Conservation (phyloP, 1,284 basidiomycete genomes). For the Marasmius fiardii region DNA sequence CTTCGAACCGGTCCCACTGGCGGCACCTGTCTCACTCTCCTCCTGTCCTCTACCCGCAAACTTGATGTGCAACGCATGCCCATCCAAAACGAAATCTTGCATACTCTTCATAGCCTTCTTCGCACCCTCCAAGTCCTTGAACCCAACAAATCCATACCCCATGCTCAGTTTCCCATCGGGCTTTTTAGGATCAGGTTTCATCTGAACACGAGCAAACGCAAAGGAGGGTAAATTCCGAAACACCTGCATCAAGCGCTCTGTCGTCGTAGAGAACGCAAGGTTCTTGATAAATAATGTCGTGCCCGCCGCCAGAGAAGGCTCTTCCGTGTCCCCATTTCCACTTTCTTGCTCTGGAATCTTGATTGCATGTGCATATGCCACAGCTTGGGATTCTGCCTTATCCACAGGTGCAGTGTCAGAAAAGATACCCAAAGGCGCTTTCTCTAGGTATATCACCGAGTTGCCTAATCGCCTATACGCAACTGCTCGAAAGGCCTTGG, state of each 20-base stretch:
- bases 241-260: constrained; percentile 65
- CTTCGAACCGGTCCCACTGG: constrained; percentile 30
- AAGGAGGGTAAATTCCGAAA: constrained; percentile 84
- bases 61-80: constrained; percentile 80
- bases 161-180: constrained; percentile 71
- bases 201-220: constrained; percentile 88
- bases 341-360: constrained; percentile 40
- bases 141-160: constrained; percentile 97
- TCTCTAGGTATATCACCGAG: constrained; percentile 90
- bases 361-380: constrained; percentile 38
- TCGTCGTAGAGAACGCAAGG: constrained; percentile 86
- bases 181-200: constrained; percentile 82
- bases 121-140: constrained; percentile 75
- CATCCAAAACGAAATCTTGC: constrained; percentile 84
- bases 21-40: constrained; percentile 43
- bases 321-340: constrained; percentile 25
- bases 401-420: constrained; percentile 28
- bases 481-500: constrained; percentile 76
- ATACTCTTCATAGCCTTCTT: constrained; percentile 76
- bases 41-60: constrained; percentile 87
- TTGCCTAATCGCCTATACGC: constrained; percentile 89
- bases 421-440: constrained; percentile 85
- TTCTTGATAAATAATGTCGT: constrained; percentile 96
- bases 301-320: constrained; percentile 55
- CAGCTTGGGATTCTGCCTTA: constrained; percentile 12